Evolutionary conservation across 768 basidiomycete genomes (phyloP), one percentile per base, ranked within the genome.

Genomic region (Zangia roseola): DNA sequence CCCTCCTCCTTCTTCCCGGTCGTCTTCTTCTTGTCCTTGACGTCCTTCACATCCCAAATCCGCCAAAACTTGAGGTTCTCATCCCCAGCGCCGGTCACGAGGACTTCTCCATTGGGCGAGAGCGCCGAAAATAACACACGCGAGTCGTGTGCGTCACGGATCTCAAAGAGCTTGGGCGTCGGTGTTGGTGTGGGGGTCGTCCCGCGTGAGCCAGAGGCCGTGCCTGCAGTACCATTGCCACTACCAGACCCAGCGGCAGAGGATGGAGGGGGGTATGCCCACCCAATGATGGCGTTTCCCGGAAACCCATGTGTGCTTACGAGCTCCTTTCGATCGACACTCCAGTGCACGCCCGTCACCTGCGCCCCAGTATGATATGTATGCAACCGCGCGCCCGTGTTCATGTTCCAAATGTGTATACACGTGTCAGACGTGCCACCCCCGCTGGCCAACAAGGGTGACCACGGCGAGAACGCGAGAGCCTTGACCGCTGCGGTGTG

Each of bases 61-160:
- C 83, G 81, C 94, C 94, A 95, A 70, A 95, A 95, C 74, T 97
- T 98, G 60, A 98, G 74, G 61, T 94, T 94, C 75, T 98, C 95
- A 62, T 98, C 97, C 0, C 88, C 88, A 2, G 91, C 92, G 8
- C 90, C 92, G 0, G 95, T 98, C 55, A 84, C 88, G 10, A 99
- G 85, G 5, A 93, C 84, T 56, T 94, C 92, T 1, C 97, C 97
- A 7, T 83, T 87, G 2, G 97, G 97, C 47, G 88, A 82, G 8
- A 97, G 64, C 19, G 86, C 82, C 47, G 88, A 91, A 64, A 88
- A 92, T 35, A 98, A 71, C 43, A 98, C 90, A 4, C 97, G 75
- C 25, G 87, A 84, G 64, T 97, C 94, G 58, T 98, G 97, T 1
- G 95, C 94, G 49, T 95, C 91, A 7, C 88, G 81, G 48, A 97